Conservation (phyloP, 768 basidiomycete genomes). For the Russula lepida region DNA sequence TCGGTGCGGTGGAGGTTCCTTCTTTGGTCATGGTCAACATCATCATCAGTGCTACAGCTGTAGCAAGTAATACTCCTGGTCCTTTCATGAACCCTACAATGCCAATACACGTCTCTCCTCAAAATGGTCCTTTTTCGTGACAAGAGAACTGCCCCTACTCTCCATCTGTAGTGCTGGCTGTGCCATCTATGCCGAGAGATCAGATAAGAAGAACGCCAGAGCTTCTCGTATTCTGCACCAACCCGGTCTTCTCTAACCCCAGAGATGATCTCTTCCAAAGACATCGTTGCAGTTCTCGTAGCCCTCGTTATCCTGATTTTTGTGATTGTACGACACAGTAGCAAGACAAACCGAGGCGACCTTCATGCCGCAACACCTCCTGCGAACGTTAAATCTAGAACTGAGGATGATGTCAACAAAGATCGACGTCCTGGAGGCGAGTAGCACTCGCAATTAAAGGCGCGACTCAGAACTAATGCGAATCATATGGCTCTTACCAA, state of each 20-base stretch:
- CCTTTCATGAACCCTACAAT: no score
- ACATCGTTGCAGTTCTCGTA: background rate
- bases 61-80: background rate
- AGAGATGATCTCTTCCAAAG: background rate
- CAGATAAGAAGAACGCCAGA: background rate
- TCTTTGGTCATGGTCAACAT: background rate
- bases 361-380: background rate
- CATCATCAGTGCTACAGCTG: background rate
- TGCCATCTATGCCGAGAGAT: background rate
- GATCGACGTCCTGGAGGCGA: conserved; percentile 24
- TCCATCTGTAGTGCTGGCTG: background rate
- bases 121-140: background rate
- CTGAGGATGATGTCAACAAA: conserved; percentile 19
- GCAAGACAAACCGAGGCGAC: background rate
- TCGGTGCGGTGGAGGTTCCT: background rate
- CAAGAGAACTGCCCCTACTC: background rate
- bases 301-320: background rate
- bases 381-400: background rate
- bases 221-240: background rate
- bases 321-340: background rate
- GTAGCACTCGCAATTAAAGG: background rate
- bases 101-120: no score
- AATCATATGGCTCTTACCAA: no score
- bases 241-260: background rate
- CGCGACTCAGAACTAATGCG: background rate